phyloP scores from a whole-genome alignment of 2,329 filamentous ascomycete genomes.

The Fusarium pilosicola region DNA sequence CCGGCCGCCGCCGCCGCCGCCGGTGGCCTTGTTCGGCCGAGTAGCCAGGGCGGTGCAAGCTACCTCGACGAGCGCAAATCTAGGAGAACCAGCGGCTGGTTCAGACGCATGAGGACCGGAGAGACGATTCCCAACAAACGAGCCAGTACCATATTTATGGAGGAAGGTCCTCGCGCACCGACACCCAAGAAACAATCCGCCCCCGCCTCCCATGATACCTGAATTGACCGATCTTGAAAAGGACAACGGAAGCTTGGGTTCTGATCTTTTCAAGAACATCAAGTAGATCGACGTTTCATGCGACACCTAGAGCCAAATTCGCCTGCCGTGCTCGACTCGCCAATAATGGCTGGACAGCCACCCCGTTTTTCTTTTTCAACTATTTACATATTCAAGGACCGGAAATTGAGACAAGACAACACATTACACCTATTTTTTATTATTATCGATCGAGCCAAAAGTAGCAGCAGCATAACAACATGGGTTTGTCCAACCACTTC shows the following conservation, averaged over 20 bases:
- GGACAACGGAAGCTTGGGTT: conserved; percentile 58
- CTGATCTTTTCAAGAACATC: conserved; percentile 69
- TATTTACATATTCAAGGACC: conserved; percentile 40
- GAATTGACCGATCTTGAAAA: conserved; percentile 64
- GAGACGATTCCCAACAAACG: conserved; percentile 51
- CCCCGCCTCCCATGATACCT: conserved; percentile 70
- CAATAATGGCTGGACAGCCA: conserved; percentile 26
- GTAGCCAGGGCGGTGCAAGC: conserved; percentile 61
- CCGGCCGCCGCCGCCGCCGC: conserved; percentile 48
- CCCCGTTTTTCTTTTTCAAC: conserved; percentile 31
- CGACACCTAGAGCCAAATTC: conserved; percentile 6
- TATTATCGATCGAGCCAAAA: conserved; percentile 41
- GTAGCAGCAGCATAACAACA: conserved; percentile 38
- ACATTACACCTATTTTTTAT: conserved; percentile 18
- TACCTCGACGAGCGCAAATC: conserved; percentile 63
- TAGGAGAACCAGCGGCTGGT: conserved; percentile 68
- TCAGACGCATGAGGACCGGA: conserved; percentile 61
- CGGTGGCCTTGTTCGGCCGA: conserved; percentile 52
- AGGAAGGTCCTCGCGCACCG: conserved; percentile 47
- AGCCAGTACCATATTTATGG: conserved; percentile 54
- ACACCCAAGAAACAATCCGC: conserved; percentile 52
- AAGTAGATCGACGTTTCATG: conserved; percentile 52
- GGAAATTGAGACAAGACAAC: conserved; percentile 36
- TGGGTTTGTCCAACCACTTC: conserved; percentile 29
- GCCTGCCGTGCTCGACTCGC: conserved; percentile 1